Base-by-base conservation (phyloP, 768 basidiomycete species). In the Rubroboletus satanas region DNA sequence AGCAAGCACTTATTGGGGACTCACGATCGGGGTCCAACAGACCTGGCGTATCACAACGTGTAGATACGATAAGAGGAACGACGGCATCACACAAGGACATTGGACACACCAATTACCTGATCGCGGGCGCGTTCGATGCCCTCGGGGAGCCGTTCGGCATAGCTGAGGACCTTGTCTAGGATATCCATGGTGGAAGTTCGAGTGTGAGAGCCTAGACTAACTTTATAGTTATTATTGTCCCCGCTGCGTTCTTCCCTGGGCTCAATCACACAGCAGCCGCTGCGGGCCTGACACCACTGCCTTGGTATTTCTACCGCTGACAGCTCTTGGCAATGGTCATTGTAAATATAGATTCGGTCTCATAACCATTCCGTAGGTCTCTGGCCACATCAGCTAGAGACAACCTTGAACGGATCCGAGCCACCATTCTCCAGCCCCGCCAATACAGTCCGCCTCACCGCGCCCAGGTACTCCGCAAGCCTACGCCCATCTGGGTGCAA, bases 361-460 rank as follows among this genome's bases (percentile, higher is more conserved):
- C 37, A 14, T 32, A 49, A 23, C 43, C 28, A 44, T 37, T 12
- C 18, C 32, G 5, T 8, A 26, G 39, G 49, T 49, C 26, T 51
- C 37, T 37, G 35, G 31, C 21, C 44, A 38, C 2, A 47, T 67
- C 52, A 71, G 15, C 56, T 66, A 44, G 59, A 56, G 14, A 77
- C 44, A 32, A 80, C 70, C 62, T 80, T 75, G 67, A 90, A 88
- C 10, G 88, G 85, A 75, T 90, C 89, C 2, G 87, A 88, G 2
- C 88, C 87, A 9, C 88, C 89, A 23, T 75, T 73, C 64, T 90
- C 87, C 63, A 96, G 58, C 2, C 85, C 84, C 15, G 79, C 84
- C 61, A 97, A 65, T 21, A 89, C 76, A 2, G 87, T 88, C 57
- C 82, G 80, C 45, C 88, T 74, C 17, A 98, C 84, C 7, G 83